Base-by-base conservation (phyloP, 495 filamentous ascomycete genomes). In the Neurospora sp. region DNA sequence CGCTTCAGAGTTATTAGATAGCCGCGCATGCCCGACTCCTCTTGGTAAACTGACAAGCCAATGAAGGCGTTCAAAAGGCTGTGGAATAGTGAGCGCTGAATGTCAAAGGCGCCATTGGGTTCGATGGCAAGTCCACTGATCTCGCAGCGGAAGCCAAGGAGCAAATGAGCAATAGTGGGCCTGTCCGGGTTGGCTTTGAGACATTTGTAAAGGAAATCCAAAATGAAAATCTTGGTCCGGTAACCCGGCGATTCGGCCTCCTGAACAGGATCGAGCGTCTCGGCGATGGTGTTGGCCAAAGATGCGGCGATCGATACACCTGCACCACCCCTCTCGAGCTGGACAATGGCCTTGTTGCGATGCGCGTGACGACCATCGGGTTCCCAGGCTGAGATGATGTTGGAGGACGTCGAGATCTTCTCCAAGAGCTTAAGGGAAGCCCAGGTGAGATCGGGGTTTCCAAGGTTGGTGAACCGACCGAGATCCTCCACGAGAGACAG, bases 131-230 rank as follows among this genome's bases (percentile, higher is more conserved):
- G 81, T n/a, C 84, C 83, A 69, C 87, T 87, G 27, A 89, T 85
- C 35, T 88, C 86, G 76, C 93, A 94, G 40, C 85, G 84, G 78
- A 99, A 98, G 1, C 96, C 96, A 27, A 99, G 90, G 22, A 99
- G 82, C 59, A 96, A 84, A 80, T 99, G 96, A 3, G 95, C 94
- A 68, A 98, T 88, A 17, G 90, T 95, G 5, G 95, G 94, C 71
- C 81, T 80, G 75, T 90, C 87, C 38, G 90, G 88, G 38, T 90
- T 88, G 20, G 90, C 87, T 48, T 84, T 86, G 9, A 99, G 81
- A 78, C 92, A 94, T 74, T 87, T 88, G 76, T 93, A 91, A 38
- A 99, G 85, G 73, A 98, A 93, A 48, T 91, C 90, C 10, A 98
- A 86, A 38, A 98, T 89, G 71, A 88, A 88, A 71, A 91, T 80